A percentile compares a stretch with the other conserved stretches of the same genome.
phyloP scores from a whole-genome alignment of 805 yeast genomes.

The Candida maris region DNA sequence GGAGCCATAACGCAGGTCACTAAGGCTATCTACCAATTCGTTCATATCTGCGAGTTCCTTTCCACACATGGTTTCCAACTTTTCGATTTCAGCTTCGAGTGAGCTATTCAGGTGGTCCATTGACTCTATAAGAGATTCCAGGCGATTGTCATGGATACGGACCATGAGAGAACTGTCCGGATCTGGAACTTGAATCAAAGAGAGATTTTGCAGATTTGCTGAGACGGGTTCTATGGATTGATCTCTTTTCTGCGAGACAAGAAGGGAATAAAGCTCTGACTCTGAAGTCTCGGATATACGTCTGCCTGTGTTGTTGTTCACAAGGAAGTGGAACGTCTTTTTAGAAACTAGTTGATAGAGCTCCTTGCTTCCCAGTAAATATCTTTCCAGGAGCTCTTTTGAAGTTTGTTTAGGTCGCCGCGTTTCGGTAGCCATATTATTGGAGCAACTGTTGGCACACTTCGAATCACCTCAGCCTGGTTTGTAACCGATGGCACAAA shows the following conservation, averaged over 20 bases:
- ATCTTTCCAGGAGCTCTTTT: constrained; percentile 21
- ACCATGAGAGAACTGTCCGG: constrained; percentile 4
- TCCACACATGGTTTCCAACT: constrained; percentile 17
- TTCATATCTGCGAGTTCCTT: constrained; percentile 18
- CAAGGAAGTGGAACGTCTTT: constrained; percentile 15
- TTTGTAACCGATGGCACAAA: too few relatives aligned
- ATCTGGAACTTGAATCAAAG: constrained; percentile 9
- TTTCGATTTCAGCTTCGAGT: constrained; percentile 23
- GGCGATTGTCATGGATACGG: constrained; percentile 16
- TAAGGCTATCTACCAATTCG: constrained; percentile 27
- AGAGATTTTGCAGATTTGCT: constrained; percentile 10
- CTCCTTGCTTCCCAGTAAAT: constrained; percentile 21
- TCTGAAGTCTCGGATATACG: constrained; percentile 5
- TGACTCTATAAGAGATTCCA: constrained; percentile 17
- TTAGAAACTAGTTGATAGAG: constrained; percentile 21
- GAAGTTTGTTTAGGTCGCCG: constrained; percentile 12
- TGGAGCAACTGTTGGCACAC: too few relatives aligned
- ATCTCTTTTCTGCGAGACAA: constrained; percentile 15
- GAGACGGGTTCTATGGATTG: constrained; percentile 10
- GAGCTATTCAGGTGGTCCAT: constrained; percentile 28
- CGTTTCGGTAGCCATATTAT: neutral
- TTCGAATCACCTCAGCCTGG: too few relatives aligned
- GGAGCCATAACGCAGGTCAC: constrained; percentile 29
- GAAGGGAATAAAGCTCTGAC: constrained; percentile 14
- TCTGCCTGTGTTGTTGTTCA: constrained; percentile 9